Evolutionary conservation across 1,139 yeast species (phyloP), one percentile per base, ranked within the genome.

Genomic region (Candida neerlandica): DNA sequence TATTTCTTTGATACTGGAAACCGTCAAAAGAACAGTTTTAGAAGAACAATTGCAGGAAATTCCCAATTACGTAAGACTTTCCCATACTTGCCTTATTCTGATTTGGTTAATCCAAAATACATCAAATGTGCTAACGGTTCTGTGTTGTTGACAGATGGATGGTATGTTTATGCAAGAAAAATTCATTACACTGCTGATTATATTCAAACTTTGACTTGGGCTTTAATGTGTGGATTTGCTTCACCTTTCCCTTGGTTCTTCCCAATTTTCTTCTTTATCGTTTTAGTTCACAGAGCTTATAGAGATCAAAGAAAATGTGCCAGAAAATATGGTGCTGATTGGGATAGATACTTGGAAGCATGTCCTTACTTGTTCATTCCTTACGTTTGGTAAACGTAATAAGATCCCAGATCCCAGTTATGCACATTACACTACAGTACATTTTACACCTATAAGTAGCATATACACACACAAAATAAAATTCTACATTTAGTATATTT

Each of bases 211-310:
- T 74, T 89, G 58, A 81, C 95, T 45, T 94, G 99, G 99, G 97
- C 95, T 9, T 76, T 94, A 55, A 81, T 86, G 55, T 90, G 97
- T 69, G 99, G 99, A 1, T 84, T 85, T 67, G 77, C 75, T 39
- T 88, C 96, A 4, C 89, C 94, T 46, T 82, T 94, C 75, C 97
- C 97, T 43, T 94, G 96, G 94, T 94, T 94, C 72, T 94, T 88
- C 82, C 98, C 99, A 2, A 73, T 78, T 34, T 94, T 94, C 75
- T 94, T 91, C 81, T 81, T 91, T 55, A 75, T 86, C 59, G 97
- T 91, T 55, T 82, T 94, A 66, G 70, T 86, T 46, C 99, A 94
- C 70, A 86, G 99, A 70, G 91, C 96, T 35, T 67, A 75, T 56
- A 86, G 99, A 71, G 99, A 94, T 71, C 81, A 85, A 57, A 80